A percentile compares a stretch with the other conserved stretches of the same genome.
Conservation (phyloP, 169 alveolate genomes). For the Cryptosporidium baileyi region DNA sequence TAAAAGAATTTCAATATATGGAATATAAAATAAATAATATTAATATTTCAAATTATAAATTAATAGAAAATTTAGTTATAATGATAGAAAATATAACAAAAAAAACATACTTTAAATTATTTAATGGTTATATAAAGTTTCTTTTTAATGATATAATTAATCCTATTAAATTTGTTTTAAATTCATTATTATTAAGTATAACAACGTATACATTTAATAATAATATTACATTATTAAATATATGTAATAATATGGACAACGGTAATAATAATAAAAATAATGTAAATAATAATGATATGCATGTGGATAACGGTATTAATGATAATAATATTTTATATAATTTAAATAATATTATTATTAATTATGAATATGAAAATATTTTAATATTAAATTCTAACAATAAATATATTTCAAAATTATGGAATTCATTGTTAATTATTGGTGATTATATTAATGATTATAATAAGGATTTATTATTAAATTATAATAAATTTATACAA, state of each 20-base stretch:
- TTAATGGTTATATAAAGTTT: neutral
- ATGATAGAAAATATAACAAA: neutral
- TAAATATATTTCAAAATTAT: neutral
- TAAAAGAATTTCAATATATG: neutral
- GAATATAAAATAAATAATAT: neutral
- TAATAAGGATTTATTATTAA: neutral
- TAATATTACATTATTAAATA: neutral
- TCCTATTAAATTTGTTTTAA: slow-evolving; percentile 3
- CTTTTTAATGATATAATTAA: slow-evolving; percentile 6
- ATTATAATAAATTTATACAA: neutral
- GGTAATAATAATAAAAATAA: neutral
- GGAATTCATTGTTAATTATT: slow-evolving; percentile 10
- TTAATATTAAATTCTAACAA: neutral
- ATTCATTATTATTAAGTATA: neutral
- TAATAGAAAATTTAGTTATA: neutral
- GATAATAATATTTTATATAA: neutral
- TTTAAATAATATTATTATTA: neutral
- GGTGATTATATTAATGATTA: slow-evolving; percentile 29
- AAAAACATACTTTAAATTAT: neutral
- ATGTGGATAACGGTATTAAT: neutral
- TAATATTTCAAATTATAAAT: neutral
- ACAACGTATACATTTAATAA: neutral
- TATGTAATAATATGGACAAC: neutral
- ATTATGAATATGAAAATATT: neutral
- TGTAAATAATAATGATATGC: neutral